Conservation (phyloP, 2,329 filamentous ascomycete species). For the Calonectria ilicicola region DNA sequence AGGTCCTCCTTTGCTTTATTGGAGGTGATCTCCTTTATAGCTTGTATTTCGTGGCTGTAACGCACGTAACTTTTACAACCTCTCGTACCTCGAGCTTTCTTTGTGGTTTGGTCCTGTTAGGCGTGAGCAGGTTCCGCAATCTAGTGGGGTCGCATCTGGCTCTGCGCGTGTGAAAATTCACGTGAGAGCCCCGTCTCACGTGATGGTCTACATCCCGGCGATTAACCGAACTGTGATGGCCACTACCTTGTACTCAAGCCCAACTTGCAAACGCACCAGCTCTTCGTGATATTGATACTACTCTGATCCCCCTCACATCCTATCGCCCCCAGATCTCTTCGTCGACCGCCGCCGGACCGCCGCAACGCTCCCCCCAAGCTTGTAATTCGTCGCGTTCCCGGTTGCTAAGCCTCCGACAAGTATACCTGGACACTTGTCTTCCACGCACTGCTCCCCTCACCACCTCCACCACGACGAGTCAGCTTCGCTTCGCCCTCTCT, state of each 20-base stretch:
- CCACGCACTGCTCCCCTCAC: slow-evolving; percentile 34
- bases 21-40: too few species aligned
- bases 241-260: slow-evolving; percentile 44
- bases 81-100: too few species aligned
- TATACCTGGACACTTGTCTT: slow-evolving; percentile 39
- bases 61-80: too few species aligned
- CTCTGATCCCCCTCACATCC: slow-evolving; percentile 40
- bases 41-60: too few species aligned
- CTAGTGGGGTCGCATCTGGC: neutral
- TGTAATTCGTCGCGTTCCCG: slow-evolving; percentile 40
- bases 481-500: slow-evolving; percentile 33
- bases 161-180: slow-evolving; percentile 22
- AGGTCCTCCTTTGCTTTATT: too few species aligned
- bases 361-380: slow-evolving; percentile 38
- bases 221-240: slow-evolving; percentile 44
- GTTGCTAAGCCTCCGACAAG: slow-evolving; percentile 33
- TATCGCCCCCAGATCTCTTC: slow-evolving; percentile 25
- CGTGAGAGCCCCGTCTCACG: slow-evolving; percentile 41
- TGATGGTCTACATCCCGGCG: slow-evolving; percentile 23
- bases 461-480: slow-evolving; percentile 36
- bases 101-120: too few species aligned
- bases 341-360: slow-evolving; percentile 38
- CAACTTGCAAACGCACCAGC: slow-evolving; percentile 42
- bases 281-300: slow-evolving; percentile 46
- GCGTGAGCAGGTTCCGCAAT: too few species aligned